These are phyloP conservation scores for Venturia carpophila DNA, from an alignment of 2,329 filamentous ascomycete species.

Conservation along the genomic window DNA sequence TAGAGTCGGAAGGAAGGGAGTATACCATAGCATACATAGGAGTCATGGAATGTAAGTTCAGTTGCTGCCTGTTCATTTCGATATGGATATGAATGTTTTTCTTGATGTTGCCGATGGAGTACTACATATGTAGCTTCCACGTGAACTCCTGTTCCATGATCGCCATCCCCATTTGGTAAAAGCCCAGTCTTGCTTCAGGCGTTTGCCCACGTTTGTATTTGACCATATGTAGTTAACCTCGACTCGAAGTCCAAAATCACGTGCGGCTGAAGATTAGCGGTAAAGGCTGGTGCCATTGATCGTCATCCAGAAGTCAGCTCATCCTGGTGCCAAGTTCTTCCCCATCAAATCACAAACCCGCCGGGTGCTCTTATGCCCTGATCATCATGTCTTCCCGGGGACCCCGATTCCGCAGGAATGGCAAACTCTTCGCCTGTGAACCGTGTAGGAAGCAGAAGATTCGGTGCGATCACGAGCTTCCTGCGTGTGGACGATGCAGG, in stretches of 20 bases:
- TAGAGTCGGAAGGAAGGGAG: neutral
- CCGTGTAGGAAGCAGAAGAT: slow-evolving; percentile 16
- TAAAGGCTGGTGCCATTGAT: neutral
- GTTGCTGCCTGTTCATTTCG: no score
- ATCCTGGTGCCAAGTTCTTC: neutral
- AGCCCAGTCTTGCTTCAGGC: no score
- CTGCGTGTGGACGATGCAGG: slow-evolving; percentile 13
- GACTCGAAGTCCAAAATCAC: neutral
- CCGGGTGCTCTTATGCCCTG: neutral
- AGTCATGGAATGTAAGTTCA: neutral
- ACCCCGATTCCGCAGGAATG: slow-evolving; percentile 15
- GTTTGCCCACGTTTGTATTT: no score
- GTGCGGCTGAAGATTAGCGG: neutral
- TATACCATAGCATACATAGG: neutral
- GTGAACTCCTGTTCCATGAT: no score
- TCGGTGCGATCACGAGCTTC: slow-evolving; percentile 13
- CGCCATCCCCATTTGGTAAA: no score
- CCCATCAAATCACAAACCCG: neutral
- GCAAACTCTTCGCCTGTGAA: slow-evolving; percentile 17
- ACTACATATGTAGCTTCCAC: no score
- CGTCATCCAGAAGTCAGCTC: neutral
- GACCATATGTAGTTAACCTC: no score
- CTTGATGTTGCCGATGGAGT: no score
- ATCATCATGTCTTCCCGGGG: slow-evolving; percentile 13
- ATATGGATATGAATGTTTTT: no score